phyloP scores from a whole-genome alignment of 2,329 filamentous ascomycete species.

The Nemania diffusa region DNA sequence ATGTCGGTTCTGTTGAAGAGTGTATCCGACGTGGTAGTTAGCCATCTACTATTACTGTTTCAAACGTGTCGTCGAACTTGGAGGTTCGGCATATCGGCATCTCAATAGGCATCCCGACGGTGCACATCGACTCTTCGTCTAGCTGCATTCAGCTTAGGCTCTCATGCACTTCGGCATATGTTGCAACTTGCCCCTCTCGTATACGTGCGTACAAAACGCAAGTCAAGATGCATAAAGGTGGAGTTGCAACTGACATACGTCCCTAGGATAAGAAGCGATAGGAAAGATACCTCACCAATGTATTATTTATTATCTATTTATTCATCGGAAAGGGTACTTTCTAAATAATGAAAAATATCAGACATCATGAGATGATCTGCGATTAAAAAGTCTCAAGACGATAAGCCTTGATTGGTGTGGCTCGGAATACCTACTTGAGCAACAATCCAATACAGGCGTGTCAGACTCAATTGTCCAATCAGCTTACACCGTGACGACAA shows the following conservation, averaged over 20 bases:
- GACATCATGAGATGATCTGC: not conserved
- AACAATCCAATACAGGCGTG: not conserved
- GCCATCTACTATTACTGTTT: not conserved
- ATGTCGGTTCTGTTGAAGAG: not conserved
- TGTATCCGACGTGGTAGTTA: not conserved
- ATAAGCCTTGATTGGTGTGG: conserved; percentile 6
- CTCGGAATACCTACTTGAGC: not conserved
- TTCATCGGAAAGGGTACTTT: not conserved
- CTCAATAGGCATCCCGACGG: conserved; percentile 1
- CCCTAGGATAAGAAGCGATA: not conserved
- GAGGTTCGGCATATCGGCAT: not conserved
- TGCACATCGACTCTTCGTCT: not conserved
- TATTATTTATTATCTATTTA: not conserved
- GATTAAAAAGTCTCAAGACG: not conserved
- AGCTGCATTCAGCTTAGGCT: conserved; percentile 1
- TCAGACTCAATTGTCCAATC: conserved; percentile 14
- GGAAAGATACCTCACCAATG: not conserved
- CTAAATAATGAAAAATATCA: conserved; percentile 1
- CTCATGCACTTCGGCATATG: conserved; percentile 8
- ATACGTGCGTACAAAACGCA: conserved; percentile 1
- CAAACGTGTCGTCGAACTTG: not conserved
- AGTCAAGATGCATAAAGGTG: conserved; percentile 5
- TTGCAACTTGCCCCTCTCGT: not conserved
- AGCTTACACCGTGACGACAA: not conserved
- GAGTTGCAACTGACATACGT: not conserved